Percentiles rank a stretch among this genome's conserved stretches.
phyloP scores from a whole-genome alignment of 305 asterid genomes.

The Solanum chacoense region DNA sequence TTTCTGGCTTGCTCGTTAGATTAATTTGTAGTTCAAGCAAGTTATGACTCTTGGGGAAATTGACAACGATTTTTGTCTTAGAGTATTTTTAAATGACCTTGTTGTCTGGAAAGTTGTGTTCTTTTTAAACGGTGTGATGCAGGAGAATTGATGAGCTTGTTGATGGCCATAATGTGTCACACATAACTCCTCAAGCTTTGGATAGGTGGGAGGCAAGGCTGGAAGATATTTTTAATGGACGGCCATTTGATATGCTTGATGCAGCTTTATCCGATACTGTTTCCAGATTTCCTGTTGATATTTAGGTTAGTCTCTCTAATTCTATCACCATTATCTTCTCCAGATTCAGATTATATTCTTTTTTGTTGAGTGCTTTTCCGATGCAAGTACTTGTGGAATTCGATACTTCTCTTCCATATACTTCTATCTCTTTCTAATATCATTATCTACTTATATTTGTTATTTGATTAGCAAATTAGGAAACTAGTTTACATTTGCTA shows the following conservation, averaged over 20 bases:
- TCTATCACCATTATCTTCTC: neutral
- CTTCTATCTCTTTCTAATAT: neutral
- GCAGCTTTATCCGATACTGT: slow-evolving; percentile 90
- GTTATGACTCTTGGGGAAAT: too few species aligned
- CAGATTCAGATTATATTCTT: neutral
- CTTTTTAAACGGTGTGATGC: too few species aligned
- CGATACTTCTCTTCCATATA: neutral
- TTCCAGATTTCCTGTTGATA: slow-evolving; percentile 65
- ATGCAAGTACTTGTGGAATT: neutral
- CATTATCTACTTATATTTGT: too few species aligned
- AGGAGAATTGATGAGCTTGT: too few species aligned
- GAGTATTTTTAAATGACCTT: too few species aligned
- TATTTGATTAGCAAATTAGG: too few species aligned
- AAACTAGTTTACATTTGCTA: too few species aligned
- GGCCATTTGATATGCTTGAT: slow-evolving; percentile 93
- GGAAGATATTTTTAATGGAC: slow-evolving; percentile 71
- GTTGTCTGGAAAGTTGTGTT: too few species aligned
- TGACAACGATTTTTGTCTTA: too few species aligned
- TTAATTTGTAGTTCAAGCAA: too few species aligned
- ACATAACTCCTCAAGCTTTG: slow-evolving; percentile 76
- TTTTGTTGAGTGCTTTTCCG: neutral
- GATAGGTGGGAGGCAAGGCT: slow-evolving; percentile 90
- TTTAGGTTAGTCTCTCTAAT: slow-evolving; percentile 43
- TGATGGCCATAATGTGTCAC: slow-evolving; percentile 14
- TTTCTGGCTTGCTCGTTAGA: too few species aligned